These are phyloP conservation scores for Hyphodiscus hymeniophilus DNA, from an alignment of 495 filamentous ascomycete genomes.

Conservation along the genomic window DNA sequence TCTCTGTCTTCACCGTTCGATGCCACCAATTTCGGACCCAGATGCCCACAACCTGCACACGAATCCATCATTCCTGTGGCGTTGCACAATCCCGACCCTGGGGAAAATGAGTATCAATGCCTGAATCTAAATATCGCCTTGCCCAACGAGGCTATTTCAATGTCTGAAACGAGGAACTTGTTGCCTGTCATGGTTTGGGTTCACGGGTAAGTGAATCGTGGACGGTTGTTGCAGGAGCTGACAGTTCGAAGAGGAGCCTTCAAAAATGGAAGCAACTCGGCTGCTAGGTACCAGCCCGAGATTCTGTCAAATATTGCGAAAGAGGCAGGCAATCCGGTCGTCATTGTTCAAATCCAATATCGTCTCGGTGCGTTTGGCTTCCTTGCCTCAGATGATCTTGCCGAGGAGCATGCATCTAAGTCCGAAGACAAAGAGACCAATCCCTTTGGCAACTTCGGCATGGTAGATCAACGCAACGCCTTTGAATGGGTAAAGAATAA, in stretches of 20 bases:
- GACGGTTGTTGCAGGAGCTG: no score
- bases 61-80: not conserved
- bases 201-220: constrained; percentile 3
- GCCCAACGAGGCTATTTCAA: not conserved
- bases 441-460: constrained; percentile 42
- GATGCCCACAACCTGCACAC: constrained; percentile 1
- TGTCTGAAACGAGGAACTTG: not conserved
- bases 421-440: no score
- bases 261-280: constrained; percentile 2
- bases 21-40: constrained; percentile 3
- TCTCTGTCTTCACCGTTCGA: constrained; percentile 8
- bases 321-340: not conserved
- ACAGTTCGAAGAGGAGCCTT: constrained; percentile 2
- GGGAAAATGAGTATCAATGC: constrained; percentile 12
- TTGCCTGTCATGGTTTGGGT: constrained; percentile 14
- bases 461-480: constrained; percentile 59
- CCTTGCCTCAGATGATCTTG: constrained; percentile 14
- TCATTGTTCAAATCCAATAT: constrained; percentile 19
- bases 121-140: constrained; percentile 7
- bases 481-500: constrained; percentile 64
- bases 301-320: not conserved
- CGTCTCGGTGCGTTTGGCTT: constrained; percentile 26
- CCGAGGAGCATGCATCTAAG: not conserved
- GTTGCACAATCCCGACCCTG: constrained; percentile 1
- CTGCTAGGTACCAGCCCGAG: not conserved